Evolutionary conservation across 148 eudicot genomes (phyloP), one percentile per base, ranked within the genome.

Genomic region (Chenopodium quinoa): DNA sequence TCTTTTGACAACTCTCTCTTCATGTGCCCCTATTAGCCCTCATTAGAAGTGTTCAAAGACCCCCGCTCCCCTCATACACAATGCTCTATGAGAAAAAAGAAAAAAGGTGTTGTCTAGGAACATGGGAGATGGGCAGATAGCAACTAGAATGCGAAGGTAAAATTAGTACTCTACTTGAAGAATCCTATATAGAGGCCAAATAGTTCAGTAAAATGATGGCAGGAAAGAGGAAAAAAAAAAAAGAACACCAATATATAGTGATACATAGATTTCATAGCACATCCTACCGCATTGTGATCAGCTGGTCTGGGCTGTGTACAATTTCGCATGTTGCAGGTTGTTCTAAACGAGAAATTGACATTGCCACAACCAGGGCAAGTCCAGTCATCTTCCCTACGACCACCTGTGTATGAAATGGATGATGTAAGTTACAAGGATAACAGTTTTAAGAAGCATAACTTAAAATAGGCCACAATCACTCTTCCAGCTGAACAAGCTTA

Each of bases 331-430:
- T 96, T 96, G 90, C 99, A 96, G 16, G 97, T 96, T 58, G 99
- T 96, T 85, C 98, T 89, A 60, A 96, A 96, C 62, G 99, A 96
- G 71, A 93, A 96, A 80, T 96, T 96, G 82, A 93, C 98, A 89
- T 96, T 96, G 79, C 99, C 99, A 84, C 99, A 96, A 72, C 93
- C 89, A 46, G 99, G 98, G 76, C 99, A 96, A 37, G 98, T 93
- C 99, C 99, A 94, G 78, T 96, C 99, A 90, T 96, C 99, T 87
- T 96, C 98, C 86, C 98, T 92, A 23, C 98, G 97, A 62, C 93
- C 94, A 75, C 99, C 99, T 96, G 85, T 47, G 84, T 37, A 79
- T 47, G 44, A 16, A 79, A 71, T 64, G 22, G 22, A 13, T 11
- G 31, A 52, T 12, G 11, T 77, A 9, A 79, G 68, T 62, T 4